Base-by-base conservation (phyloP, 352 stramenopile genomes). In the Paralagenidium karlingii region DNA sequence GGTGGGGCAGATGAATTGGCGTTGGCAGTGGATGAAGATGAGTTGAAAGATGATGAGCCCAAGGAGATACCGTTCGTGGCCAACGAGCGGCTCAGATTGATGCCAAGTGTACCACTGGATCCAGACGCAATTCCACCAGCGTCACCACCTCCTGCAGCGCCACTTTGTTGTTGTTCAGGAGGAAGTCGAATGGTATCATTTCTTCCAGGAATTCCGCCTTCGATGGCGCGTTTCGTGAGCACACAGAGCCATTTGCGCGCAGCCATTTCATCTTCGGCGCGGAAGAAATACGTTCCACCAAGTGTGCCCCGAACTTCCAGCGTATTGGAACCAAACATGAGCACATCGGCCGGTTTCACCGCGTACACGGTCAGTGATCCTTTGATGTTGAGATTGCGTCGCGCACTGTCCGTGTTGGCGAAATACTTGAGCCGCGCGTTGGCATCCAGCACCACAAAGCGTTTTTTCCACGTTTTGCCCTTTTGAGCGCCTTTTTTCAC, bases 401-500 rank as follows among this genome's bases (percentile, higher is more conserved):
- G 58, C n/a, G 77, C 71, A 8, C 70, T 68, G 25, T 87, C 77
- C 7, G 66, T 74, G 42, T 85, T 86, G 15, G 70, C 62, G 49
- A 66, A 90, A 47, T 84, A 87, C 55, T 82, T 84, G 46, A 90
- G 56, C 38, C 74, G 55, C 15, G 67, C 73, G 43, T 86, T 79
- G 10, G 51, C 58, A 49, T 87, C 73, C 29, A 90, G 51, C 32
- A 84, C 60, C 11, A 87, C 70, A 40, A 65, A 90, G 24, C 74
- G 68, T 36, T 90, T 90, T 55, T 90, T 87, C 77, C 77, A 90
- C 51, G 81, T 67, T 37, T 78, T 80, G 27, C 65, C 69, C 16
- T 70, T 71, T 40, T 77, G 66, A 24, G 66, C 29, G 4, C 66
- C 69, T 45, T 82, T 83, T 47, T 90, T 87, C 25, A 90, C 70